These are phyloP conservation scores for Arachis monticola DNA, from an alignment of 331 rosid species.

Conservation along the genomic window DNA sequence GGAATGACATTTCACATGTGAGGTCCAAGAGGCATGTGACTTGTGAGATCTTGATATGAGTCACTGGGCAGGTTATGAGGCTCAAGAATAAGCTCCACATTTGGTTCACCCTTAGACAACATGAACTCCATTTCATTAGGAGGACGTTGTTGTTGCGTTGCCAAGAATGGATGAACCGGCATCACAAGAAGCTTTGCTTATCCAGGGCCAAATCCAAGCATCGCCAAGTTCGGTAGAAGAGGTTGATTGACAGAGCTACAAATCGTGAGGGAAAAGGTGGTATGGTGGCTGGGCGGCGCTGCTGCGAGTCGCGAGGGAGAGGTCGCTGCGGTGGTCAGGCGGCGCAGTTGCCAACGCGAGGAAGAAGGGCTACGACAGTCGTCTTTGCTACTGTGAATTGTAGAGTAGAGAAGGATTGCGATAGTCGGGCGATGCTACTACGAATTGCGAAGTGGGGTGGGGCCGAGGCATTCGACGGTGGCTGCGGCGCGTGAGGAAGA, in stretches of 20 bases:
- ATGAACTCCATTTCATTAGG: conserved; percentile 65
- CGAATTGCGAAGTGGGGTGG: too few species aligned
- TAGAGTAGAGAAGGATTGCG: too few species aligned
- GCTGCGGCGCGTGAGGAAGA: too few species aligned
- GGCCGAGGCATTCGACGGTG: too few species aligned
- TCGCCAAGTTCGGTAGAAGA: conserved; percentile 60
- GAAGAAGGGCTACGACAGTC: too few species aligned
- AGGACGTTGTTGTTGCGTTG: conserved; percentile 51
- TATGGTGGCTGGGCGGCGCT: too few species aligned
- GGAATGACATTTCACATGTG: conserved; percentile 59
- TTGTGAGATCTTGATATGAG: conserved; percentile 80
- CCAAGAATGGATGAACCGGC: conserved; percentile 69
- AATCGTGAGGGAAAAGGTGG: too few species aligned
- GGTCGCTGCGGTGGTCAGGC: too few species aligned
- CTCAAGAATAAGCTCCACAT: conserved; percentile 65
- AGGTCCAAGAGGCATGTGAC: conserved; percentile 92
- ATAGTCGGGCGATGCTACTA: too few species aligned
- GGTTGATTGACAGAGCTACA: conserved; percentile 45
- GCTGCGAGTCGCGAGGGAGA: too few species aligned
- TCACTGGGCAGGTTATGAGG: conserved; percentile 65
- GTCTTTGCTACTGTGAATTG: too few species aligned
- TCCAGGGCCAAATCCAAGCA: conserved; percentile 65
- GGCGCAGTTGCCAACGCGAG: too few species aligned
- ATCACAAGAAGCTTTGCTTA: conserved; percentile 67
- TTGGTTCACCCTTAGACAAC: conserved; percentile 89